Conservation (phyloP, 169 alveolate species). For the Plasmodium vivax region DNA sequence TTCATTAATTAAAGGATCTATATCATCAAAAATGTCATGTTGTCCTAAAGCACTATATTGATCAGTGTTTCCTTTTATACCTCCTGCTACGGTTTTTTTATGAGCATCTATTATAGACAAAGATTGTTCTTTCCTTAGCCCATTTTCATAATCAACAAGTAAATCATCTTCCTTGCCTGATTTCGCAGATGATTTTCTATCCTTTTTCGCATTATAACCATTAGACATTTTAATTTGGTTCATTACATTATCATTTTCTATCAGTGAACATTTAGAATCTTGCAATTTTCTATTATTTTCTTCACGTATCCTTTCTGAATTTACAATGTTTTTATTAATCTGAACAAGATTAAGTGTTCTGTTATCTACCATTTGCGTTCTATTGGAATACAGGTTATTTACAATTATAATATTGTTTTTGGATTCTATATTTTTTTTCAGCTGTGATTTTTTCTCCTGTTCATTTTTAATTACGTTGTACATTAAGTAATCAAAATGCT, state of each 20-base stretch:
- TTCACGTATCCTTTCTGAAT: not conserved
- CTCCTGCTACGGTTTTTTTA: not conserved
- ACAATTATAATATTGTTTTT: not conserved
- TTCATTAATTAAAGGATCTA: slow-evolving; percentile 24
- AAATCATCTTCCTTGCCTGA: not conserved
- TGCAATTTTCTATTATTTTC: not conserved
- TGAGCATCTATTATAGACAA: slow-evolving; percentile 37
- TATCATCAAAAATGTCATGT: slow-evolving; percentile 9
- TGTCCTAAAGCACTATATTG: slow-evolving; percentile 3
- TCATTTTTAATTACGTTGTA: slow-evolving; percentile 7
- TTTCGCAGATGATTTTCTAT: not conserved
- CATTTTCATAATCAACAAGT: slow-evolving; percentile 22
- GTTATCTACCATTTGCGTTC: slow-evolving; percentile 3
- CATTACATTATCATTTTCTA: slow-evolving; percentile 11
- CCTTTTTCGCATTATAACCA: not conserved
- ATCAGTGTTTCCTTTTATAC: not conserved
- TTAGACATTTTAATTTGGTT: slow-evolving; percentile 4
- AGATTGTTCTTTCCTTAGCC: slow-evolving; percentile 18
- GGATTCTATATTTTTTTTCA: not conserved
- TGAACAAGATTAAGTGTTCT: slow-evolving; percentile 14
- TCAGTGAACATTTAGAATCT: not conserved
- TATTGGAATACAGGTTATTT: slow-evolving; percentile 38
- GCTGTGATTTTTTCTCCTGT: not conserved
- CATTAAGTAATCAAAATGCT: slow-evolving; percentile 14
- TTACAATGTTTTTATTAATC: slow-evolving; percentile 7